A percentile compares a stretch with the other conserved stretches of the same genome.
Conservation (phyloP, 2,329 filamentous ascomycete genomes). For the Chrysoporthe austroafricana region DNA sequence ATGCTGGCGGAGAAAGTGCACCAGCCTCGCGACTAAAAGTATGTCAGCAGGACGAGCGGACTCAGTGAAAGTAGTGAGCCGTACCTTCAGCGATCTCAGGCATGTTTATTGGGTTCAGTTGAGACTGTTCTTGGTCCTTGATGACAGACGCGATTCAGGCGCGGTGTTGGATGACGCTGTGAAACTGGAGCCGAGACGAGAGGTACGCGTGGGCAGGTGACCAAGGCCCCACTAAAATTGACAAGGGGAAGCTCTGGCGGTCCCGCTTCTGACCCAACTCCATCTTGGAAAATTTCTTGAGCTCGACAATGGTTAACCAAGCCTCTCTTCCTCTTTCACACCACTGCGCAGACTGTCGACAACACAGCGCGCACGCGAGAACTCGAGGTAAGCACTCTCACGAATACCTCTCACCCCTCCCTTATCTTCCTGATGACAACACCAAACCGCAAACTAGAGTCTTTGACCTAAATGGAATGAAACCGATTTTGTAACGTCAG, state of each 20-base stretch:
- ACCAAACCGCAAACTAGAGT: conserved; percentile 93
- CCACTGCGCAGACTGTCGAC: conserved; percentile 28
- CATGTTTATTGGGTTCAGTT: conserved; percentile 43
- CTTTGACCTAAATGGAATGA: conserved; percentile 87
- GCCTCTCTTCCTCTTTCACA: conserved; percentile 17
- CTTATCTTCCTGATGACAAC: conserved; percentile 73
- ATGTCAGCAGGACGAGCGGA: conserved; percentile 11
- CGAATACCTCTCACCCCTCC: conserved; percentile 23
- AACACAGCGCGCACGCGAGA: conserved; percentile 19
- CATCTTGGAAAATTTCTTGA: conserved; percentile 18
- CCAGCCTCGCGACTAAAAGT: conserved; percentile 72
- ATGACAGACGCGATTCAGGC: conserved; percentile 19
- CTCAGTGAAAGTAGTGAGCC: conserved; percentile 18
- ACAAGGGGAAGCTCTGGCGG: conserved; percentile 16
- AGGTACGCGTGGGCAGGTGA: conserved; percentile 17
- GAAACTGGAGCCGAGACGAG: background rate
- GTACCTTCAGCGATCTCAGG: conserved; percentile 66
- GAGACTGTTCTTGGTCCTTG: background rate
- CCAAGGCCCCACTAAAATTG: background rate
- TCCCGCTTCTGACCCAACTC: conserved; percentile 15
- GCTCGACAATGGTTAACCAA: background rate
- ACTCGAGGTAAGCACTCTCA: conserved; percentile 26
- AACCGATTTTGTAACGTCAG: conserved; percentile 90
- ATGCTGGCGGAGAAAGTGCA: conserved; percentile 81
- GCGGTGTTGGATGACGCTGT: conserved; percentile 18